Conservation (phyloP, 352 stramenopile species). For the Albugo laibachii region DNA sequence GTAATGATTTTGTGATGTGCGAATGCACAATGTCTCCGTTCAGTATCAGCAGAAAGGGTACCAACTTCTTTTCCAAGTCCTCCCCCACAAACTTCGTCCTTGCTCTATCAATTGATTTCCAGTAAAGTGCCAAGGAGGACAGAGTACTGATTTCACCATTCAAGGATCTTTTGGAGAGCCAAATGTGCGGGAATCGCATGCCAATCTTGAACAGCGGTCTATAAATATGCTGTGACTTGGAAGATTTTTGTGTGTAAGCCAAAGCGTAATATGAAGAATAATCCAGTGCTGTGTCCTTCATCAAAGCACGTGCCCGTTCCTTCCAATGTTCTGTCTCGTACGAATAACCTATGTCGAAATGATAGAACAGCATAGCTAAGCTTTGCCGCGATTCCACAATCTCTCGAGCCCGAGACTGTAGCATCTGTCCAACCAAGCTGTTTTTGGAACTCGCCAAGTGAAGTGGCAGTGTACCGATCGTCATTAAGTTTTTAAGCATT, state of each 20-base stretch:
- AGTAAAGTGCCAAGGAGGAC: constrained; percentile 28
- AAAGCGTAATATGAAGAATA: constrained; percentile 19
- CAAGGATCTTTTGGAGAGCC: constrained; percentile 8
- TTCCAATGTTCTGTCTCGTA: constrained; percentile 33
- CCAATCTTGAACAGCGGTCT: constrained; percentile 18
- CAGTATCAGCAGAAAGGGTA: constrained; percentile 40
- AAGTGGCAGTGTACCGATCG: constrained; percentile 41
- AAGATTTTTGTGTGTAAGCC: constrained; percentile 16
- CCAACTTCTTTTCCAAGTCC: background rate
- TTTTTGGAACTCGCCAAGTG: constrained; percentile 15
- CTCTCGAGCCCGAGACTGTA: constrained; percentile 30
- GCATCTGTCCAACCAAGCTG: constrained; percentile 29
- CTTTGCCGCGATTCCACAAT: constrained; percentile 30
- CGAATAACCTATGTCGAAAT: constrained; percentile 71
- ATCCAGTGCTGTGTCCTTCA: constrained; percentile 34
- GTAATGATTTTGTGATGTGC: background rate
- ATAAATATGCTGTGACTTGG: background rate
- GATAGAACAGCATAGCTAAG: constrained; percentile 75
- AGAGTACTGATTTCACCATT: background rate
- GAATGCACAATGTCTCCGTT: constrained; percentile 9
- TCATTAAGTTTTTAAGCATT: constrained; percentile 47
- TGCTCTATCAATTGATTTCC: constrained; percentile 5
- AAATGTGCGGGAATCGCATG: constrained; percentile 50
- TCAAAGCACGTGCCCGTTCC: constrained; percentile 23
- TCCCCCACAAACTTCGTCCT: background rate